Conservation (phyloP, 2,329 filamentous ascomycete genomes). For the Fusarium incarnatum region DNA sequence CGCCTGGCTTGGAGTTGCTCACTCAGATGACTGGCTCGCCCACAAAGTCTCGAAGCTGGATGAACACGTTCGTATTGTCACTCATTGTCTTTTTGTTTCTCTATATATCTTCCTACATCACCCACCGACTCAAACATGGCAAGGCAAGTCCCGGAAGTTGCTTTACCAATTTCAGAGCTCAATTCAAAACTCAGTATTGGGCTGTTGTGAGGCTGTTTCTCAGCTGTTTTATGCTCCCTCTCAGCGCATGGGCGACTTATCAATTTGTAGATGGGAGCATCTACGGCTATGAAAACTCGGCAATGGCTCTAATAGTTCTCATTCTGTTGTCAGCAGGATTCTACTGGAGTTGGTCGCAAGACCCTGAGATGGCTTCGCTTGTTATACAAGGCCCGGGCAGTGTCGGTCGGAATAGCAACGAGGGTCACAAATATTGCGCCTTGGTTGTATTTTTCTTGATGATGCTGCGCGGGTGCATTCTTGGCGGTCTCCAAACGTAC, state of each 20-base stretch:
- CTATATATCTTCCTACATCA: conserved; percentile 64
- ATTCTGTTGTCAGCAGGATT: conserved; percentile 41
- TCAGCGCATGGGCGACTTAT: conserved; percentile 77
- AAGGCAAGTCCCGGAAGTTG: accelerated
- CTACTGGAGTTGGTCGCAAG: conserved; percentile 42
- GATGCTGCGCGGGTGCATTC: conserved; percentile 23
- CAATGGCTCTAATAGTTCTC: conserved; percentile 51
- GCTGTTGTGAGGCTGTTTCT: conserved; percentile 75
- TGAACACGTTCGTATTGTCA: conserved; percentile 74
- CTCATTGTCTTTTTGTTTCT: conserved; percentile 68
- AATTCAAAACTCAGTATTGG: conserved; percentile 55
- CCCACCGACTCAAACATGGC: background rate
- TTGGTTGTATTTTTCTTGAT: conserved; percentile 29
- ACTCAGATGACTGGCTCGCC: conserved; percentile 75
- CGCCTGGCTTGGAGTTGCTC: conserved; percentile 70
- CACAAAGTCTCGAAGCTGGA: conserved; percentile 73
- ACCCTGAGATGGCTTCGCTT: conserved; percentile 10
- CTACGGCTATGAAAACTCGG: conserved; percentile 39
- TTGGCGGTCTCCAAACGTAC: conserved; percentile 29
- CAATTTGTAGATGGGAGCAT: conserved; percentile 61
- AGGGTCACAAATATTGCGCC: background rate
- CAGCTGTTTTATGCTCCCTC: conserved; percentile 80
- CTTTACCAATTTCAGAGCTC: conserved; percentile 8
- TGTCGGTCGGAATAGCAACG: too few species aligned
- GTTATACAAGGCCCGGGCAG: background rate